A percentile compares a stretch with the other conserved stretches of the same genome.
Conservation (phyloP, 2,329 filamentous ascomycete genomes). For the Emmonsiellopsis sp. region DNA sequence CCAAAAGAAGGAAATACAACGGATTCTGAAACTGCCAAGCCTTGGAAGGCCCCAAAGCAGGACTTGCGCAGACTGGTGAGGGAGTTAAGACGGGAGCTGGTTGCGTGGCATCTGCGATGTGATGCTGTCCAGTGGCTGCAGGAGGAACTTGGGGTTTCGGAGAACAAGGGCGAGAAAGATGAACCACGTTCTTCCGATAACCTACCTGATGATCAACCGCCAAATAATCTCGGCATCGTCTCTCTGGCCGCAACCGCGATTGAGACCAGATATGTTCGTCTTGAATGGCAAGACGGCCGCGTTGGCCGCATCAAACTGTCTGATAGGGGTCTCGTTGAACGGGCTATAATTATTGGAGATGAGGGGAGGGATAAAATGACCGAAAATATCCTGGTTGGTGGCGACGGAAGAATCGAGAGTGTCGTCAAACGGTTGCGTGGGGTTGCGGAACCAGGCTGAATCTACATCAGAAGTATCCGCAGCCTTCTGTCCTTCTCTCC, state of each 20-base stretch:
- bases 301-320: slow-evolving; percentile 36
- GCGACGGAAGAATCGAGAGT: slow-evolving; percentile 26
- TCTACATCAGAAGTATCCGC: neutral
- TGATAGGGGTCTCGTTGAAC: slow-evolving; percentile 30
- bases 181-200: neutral
- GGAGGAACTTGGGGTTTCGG: slow-evolving; percentile 22
- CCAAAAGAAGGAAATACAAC: slow-evolving; percentile 10
- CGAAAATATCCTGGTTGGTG: slow-evolving; percentile 27
- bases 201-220: neutral
- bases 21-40: slow-evolving; percentile 12
- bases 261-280: slow-evolving; percentile 33
- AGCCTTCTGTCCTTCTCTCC: neutral
- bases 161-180: slow-evolving; percentile 9
- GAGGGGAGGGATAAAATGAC: slow-evolving; percentile 27
- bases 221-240: slow-evolving; percentile 23
- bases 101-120: slow-evolving; percentile 32
- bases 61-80: slow-evolving; percentile 29
- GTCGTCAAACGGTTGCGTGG: slow-evolving; percentile 23
- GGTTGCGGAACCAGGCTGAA: neutral
- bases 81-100: slow-evolving; percentile 32
- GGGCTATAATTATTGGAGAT: slow-evolving; percentile 35
- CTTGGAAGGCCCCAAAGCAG: slow-evolving; percentile 22
- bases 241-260: slow-evolving; percentile 27
- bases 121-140: slow-evolving; percentile 29
- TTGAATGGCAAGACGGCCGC: slow-evolving; percentile 37